A percentile compares a stretch with the other conserved stretches of the same genome.
Evolutionary conservation across 106 monocot genomes (phyloP).

Genomic region (Cymbidium sinense): DNA sequence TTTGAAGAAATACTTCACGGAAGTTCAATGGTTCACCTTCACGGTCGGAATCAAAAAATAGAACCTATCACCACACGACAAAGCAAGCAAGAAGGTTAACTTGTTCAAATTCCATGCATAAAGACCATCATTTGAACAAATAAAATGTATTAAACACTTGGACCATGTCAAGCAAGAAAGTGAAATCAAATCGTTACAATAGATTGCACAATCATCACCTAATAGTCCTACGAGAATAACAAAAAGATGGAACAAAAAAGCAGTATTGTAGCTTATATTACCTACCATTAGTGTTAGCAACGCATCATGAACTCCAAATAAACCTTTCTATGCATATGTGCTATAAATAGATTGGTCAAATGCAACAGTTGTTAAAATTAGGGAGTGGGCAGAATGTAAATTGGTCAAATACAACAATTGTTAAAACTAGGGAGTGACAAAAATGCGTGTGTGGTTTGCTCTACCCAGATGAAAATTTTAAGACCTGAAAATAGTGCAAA

Average conservation of each 20-base stretch:
- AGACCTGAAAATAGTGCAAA: neutral
- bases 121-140: neutral
- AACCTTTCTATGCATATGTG: neutral
- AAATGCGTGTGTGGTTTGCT: neutral
- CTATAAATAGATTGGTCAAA: neutral
- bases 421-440: neutral
- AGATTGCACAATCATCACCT: neutral
- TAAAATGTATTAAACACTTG: neutral
- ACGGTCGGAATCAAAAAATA: conserved; percentile 57
- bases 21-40: conserved; percentile 63
- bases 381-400: no score
- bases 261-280: neutral
- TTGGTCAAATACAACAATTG: neutral
- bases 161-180: neutral
- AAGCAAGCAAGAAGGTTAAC: neutral
- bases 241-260: neutral
- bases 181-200: neutral
- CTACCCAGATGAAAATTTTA: neutral
- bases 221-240: neutral
- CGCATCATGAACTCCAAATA: conserved; percentile 1
- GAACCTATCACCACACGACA: conserved; percentile 17
- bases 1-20: conserved; percentile 58
- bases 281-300: neutral
- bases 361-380: no score
- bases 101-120: neutral